Evolutionary conservation across 768 basidiomycete species (phyloP).

Genomic region (Mycena chlorophos): DNA sequence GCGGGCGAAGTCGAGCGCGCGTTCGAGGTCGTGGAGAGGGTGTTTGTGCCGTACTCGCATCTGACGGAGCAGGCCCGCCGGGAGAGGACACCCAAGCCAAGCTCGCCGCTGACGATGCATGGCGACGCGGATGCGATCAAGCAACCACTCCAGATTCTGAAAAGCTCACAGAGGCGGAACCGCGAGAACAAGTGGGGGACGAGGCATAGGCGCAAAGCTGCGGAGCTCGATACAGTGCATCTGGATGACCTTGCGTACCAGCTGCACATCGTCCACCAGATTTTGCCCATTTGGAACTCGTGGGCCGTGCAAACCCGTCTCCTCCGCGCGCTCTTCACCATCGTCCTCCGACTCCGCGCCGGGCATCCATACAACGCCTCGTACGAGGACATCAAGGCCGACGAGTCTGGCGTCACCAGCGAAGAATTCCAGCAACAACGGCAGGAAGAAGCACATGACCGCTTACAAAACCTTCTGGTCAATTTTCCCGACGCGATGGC

Average conservation of each 20-base stretch:
- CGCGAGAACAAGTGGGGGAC: conserved; percentile 16
- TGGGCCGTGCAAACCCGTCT: conserved; percentile 65
- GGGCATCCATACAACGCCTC: conserved; percentile 48
- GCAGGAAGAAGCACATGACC: conserved; percentile 34
- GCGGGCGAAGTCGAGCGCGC: conserved; percentile 83
- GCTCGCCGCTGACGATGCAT: conserved; percentile 44
- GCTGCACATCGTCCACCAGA: conserved; percentile 59
- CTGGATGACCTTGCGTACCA: conserved; percentile 56
- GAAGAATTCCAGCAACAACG: conserved; percentile 9
- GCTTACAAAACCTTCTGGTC: conserved; percentile 48
- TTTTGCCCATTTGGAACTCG: conserved; percentile 61
- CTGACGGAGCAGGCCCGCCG: conserved; percentile 26
- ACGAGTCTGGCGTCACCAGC: conserved; percentile 22
- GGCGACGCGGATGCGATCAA: conserved; percentile 29
- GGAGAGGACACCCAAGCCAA: conserved; percentile 33
- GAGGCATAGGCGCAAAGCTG: conserved; percentile 18
- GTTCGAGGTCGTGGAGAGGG: conserved; percentile 77
- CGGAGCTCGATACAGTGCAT: conserved; percentile 14
- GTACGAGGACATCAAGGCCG: conserved; percentile 26
- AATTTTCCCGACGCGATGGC: conserved; percentile 51
- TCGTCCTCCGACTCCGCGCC: conserved; percentile 47
- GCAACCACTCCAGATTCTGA: conserved; percentile 11
- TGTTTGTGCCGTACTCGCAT: conserved; percentile 63
- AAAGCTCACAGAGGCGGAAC: conserved; percentile 11
- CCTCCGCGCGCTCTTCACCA: conserved; percentile 47